Conservation (phyloP, 2,329 filamentous ascomycete genomes). For the Ascochyta viciae-villosae region DNA sequence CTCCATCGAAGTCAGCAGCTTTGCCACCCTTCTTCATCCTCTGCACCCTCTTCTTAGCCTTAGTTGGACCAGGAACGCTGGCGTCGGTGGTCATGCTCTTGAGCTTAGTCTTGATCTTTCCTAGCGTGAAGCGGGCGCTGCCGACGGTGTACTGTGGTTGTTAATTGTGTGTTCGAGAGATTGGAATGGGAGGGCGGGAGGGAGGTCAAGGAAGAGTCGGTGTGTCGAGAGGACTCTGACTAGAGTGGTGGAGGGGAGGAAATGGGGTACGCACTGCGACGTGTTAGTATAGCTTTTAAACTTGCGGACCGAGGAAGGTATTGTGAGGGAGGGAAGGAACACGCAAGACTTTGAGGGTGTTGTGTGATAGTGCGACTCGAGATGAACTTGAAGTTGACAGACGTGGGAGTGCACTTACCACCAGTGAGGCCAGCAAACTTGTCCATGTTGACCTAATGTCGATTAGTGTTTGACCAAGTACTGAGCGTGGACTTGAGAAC, state of each 20-base stretch:
- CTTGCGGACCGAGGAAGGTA: background rate
- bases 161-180: background rate
- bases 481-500: background rate
- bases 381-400: background rate
- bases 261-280: background rate
- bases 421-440: slow-evolving; percentile 24
- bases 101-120: slow-evolving; percentile 41
- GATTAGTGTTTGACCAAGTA: background rate
- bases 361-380: background rate
- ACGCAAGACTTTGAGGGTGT: background rate
- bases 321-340: background rate
- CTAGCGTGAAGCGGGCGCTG: slow-evolving; percentile 36
- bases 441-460: slow-evolving; percentile 17
- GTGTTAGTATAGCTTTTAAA: background rate
- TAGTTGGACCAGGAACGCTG: background rate
- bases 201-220: too few species aligned
- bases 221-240: too few species aligned
- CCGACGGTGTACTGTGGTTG: slow-evolving; percentile 30
- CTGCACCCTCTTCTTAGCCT: background rate
- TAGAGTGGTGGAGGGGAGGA: too few species aligned
- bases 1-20: background rate
- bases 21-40: background rate
- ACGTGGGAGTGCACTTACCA: background rate
- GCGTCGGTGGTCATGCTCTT: slow-evolving; percentile 2
- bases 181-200: too few species aligned